Evolutionary conservation across 2,329 filamentous ascomycete species (phyloP), one percentile per base, ranked within the genome.

Genomic region (Pseudomassariella vexata): DNA sequence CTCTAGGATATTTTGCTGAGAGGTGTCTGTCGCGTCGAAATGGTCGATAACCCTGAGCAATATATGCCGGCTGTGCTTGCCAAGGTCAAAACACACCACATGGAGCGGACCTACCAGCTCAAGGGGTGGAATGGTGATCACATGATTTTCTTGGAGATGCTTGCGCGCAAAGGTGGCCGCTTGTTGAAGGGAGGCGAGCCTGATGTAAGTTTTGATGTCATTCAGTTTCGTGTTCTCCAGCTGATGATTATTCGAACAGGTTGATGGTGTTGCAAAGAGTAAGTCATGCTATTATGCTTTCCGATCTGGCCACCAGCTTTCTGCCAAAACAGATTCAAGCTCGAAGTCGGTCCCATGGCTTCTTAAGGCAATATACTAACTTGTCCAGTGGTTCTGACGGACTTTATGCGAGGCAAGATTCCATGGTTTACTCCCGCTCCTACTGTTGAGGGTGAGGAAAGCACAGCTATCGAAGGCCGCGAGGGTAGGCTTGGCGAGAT

Each of bases 191-290:
- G 86, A 36, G 92, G 90, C n/a, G 92, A 96, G 56, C 84, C 90
- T 4, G 92, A 98, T 57, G 65, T 95, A 34, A n/a, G n/a, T n/a
- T n/a, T n/a, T n/a, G n/a, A n/a, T n/a, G n/a, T n/a, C n/a, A n/a
- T n/a, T n/a, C n/a, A n/a, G n/a, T n/a, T n/a, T n/a, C n/a, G n/a
- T n/a, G n/a, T n/a, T n/a, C n/a, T n/a, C n/a, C n/a, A n/a, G n/a
- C n/a, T n/a, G n/a, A n/a, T n/a, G n/a, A n/a, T n/a, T n/a, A n/a
- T n/a, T n/a, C n/a, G n/a, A n/a, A n/a, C n/a, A n/a, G n/a, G n/a
- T n/a, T n/a, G 90, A 96, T 49, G 88, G 89, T 48, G 88, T 95
- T 28, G 92, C 92, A 2, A 95, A 95, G 61, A 95, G n/a, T n/a
- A n/a, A n/a, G n/a, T n/a, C n/a, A n/a, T n/a, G n/a, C n/a, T n/a